Base-by-base conservation (phyloP, 768 basidiomycete genomes). In the Mycena metata region DNA sequence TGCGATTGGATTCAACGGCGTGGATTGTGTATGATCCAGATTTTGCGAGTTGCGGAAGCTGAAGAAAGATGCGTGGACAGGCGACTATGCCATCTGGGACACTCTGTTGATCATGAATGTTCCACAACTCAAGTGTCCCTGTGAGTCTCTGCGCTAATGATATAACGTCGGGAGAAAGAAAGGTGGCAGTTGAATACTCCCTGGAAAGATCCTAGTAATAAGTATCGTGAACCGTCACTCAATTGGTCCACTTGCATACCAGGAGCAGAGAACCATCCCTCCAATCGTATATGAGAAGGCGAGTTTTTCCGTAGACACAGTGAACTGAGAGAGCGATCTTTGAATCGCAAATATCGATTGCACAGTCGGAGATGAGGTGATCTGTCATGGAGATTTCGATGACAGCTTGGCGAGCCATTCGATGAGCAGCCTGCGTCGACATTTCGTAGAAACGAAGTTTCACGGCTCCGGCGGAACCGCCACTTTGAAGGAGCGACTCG, bases 111-210 rank as follows among this genome's bases (percentile, higher is more conserved):
- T 54, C 51, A 0, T 15, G 51, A 54, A 63, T 54, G 26, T 16
- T 24, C 52, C 62, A 55, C 8, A 64, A 33, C 2, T 64, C 62
- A 12, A 64, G 52, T 16, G n/a, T 12, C n/a, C 61, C 41, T 10
- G 35, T 26, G 19, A 12, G 30, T 3, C 4, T 21, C 11, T 19
- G 47, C 16, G 62, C 26, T 21, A 64, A 42, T 35, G 55, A 19
- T 47, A 64, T 24, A 26, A 55, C 30, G 39, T 55, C 52, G 7
- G 52, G 1, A 5, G 62, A 62, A 1, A 62, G 13, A 50, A 64
- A 47, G 23, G 36, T 19, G 39, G 30, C 42, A 46, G 62, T n/a
- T 2, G 43, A 35, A 30, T 46, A 55, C 33, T 15, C 36, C 3
- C 7, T 26, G 12, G 9, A 21, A 13, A 35, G 16, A 24, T 63